These are phyloP conservation scores for Pleurotus djamor DNA, from an alignment of 768 basidiomycete species.

Conservation along the genomic window DNA sequence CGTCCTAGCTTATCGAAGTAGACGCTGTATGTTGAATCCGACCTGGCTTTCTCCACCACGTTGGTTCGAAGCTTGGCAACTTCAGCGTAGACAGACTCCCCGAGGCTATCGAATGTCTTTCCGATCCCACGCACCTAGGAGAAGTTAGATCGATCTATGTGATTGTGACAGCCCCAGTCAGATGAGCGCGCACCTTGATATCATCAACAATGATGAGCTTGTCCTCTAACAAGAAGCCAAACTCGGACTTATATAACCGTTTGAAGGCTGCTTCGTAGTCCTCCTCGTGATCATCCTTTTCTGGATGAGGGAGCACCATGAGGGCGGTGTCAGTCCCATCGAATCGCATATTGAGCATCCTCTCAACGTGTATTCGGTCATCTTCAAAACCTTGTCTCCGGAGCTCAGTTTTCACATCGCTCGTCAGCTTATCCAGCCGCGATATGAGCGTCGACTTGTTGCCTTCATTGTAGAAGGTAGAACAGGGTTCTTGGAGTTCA, in stretches of 20 bases:
- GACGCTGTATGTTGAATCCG: slow-evolving; percentile 58
- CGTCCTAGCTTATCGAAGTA: slow-evolving; percentile 85
- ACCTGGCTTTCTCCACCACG: slow-evolving; percentile 37
- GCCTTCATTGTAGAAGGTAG: slow-evolving; percentile 67
- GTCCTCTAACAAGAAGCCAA: slow-evolving; percentile 87
- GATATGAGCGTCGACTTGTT: slow-evolving; percentile 52
- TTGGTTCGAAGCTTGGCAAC: slow-evolving; percentile 48
- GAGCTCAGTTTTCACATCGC: slow-evolving; percentile 66
- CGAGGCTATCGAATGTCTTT: slow-evolving; percentile 82
- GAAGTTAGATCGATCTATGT: background rate
- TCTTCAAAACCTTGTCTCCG: slow-evolving; percentile 77
- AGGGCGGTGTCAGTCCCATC: slow-evolving; percentile 92
- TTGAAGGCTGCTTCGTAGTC: slow-evolving; percentile 84
- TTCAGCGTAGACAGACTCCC: slow-evolving; percentile 78
- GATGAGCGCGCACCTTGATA: slow-evolving; percentile 59
- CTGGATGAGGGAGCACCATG: slow-evolving; percentile 66
- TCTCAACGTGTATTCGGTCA: slow-evolving; percentile 69
- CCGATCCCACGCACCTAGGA: slow-evolving; percentile 82
- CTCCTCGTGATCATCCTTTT: slow-evolving; percentile 46
- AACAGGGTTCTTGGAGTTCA: slow-evolving; percentile 89
- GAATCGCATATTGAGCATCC: slow-evolving; percentile 90
- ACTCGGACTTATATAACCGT: slow-evolving; percentile 78
- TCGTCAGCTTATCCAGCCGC: slow-evolving; percentile 69
- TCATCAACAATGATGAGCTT: slow-evolving; percentile 89
- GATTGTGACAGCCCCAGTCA: background rate